These are phyloP conservation scores for Arthrobotrys iridis DNA, from an alignment of 2,329 filamentous ascomycete species.

Conservation along the genomic window DNA sequence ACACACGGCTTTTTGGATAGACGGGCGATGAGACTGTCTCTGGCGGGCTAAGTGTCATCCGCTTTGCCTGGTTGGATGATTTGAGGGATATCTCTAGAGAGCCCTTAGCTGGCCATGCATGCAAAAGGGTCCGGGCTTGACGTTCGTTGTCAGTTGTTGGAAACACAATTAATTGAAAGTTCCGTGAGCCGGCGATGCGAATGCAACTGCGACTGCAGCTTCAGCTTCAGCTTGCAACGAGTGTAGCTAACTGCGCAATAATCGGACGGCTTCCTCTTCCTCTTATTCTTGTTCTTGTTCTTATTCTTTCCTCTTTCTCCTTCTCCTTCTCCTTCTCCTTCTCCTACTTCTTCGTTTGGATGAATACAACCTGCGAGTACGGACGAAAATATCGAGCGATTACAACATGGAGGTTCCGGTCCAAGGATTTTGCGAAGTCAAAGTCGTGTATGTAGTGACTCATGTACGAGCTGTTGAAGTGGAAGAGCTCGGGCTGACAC, in stretches of 20 bases:
- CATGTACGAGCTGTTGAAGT: too few relatives aligned
- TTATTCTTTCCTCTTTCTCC: too few relatives aligned
- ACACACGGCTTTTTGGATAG: slow-evolving; percentile 7
- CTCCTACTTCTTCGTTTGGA: slow-evolving; percentile 26
- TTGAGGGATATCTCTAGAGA: slow-evolving; percentile 32
- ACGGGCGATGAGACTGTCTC: neutral
- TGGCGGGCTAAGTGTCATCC: neutral
- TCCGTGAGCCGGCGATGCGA: neutral
- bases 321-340: too few relatives aligned
- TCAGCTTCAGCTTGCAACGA: neutral
- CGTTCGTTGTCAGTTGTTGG: slow-evolving; percentile 30
- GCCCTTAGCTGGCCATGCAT: slow-evolving; percentile 30
- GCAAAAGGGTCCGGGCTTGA: slow-evolving; percentile 14
- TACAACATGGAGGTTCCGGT: slow-evolving; percentile 16
- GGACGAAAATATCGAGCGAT: neutral
- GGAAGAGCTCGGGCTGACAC: slow-evolving; percentile 4
- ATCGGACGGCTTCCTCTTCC: slow-evolving; percentile 44
- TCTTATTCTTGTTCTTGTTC: too few relatives aligned
- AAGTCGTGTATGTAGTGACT: slow-evolving; percentile 50
- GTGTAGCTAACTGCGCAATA: slow-evolving; percentile 30
- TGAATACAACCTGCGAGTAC: slow-evolving; percentile 13
- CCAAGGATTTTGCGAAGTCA: slow-evolving; percentile 1
- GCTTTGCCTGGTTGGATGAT: slow-evolving; percentile 14
- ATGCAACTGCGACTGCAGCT: too few relatives aligned
- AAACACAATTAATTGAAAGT: neutral